phyloP scores from a whole-genome alignment of 164 flowering plant genomes.

The Berberis thunbergii region DNA sequence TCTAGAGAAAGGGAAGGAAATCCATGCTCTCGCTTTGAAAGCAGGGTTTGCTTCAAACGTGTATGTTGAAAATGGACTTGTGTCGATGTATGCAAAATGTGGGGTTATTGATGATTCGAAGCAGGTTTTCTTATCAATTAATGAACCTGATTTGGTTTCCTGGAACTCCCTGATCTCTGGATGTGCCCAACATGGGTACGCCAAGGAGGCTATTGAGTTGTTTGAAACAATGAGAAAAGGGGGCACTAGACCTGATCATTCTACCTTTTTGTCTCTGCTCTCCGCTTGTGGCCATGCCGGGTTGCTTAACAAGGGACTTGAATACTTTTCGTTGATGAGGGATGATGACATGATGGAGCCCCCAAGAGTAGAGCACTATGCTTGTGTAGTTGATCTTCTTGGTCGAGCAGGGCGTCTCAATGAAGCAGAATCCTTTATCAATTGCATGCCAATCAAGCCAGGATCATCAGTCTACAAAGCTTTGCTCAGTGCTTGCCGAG shows the following conservation, averaged over 20 bases:
- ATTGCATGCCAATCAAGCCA: background rate
- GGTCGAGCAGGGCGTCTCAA: slow-evolving; percentile 18
- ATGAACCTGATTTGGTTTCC: slow-evolving; percentile 36
- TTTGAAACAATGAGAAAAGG: slow-evolving; percentile 14
- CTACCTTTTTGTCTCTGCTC: slow-evolving; percentile 16
- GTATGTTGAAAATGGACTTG: slow-evolving; percentile 27
- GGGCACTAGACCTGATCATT: slow-evolving; percentile 14
- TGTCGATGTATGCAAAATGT: slow-evolving; percentile 54
- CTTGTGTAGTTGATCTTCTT: slow-evolving; percentile 17
- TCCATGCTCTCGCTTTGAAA: slow-evolving; percentile 37
- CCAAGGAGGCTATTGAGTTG: slow-evolving; percentile 12
- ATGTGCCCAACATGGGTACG: slow-evolving; percentile 18
- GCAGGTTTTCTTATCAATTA: slow-evolving; percentile 14
- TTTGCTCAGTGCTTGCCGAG: slow-evolving; percentile 22
- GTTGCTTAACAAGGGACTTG: slow-evolving; percentile 15
- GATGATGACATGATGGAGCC: slow-evolving; percentile 7
- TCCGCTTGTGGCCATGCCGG: slow-evolving; percentile 25
- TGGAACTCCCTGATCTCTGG: slow-evolving; percentile 47
- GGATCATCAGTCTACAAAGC: slow-evolving; percentile 19
- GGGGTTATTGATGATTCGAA: slow-evolving; percentile 16
- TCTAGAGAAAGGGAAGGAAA: slow-evolving; percentile 44
- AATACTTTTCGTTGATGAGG: slow-evolving; percentile 13
- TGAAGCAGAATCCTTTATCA: slow-evolving; percentile 13
- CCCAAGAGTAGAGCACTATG: slow-evolving; percentile 14
- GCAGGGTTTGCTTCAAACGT: slow-evolving; percentile 22